Evolutionary conservation across 257 asterid species (phyloP).

Genomic region (Solanum chiquidenum): DNA sequence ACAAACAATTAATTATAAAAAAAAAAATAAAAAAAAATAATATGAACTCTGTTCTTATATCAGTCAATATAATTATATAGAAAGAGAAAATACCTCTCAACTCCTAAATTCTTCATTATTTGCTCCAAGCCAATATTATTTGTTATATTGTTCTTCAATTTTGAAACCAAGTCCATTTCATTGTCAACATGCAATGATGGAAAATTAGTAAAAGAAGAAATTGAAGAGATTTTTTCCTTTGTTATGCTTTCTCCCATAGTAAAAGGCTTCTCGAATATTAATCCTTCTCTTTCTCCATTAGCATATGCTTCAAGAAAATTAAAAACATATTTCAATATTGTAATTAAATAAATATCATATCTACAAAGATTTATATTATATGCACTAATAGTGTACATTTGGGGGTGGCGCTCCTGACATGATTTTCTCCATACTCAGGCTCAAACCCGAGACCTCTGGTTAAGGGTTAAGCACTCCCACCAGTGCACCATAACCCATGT

Average conservation of each 20-base stretch:
- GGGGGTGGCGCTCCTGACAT: too few species aligned
- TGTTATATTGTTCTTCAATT: not conserved
- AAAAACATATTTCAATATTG: not conserved
- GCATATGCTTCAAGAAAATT: not conserved
- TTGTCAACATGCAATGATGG: not conserved
- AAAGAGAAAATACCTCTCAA: not conserved
- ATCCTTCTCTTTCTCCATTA: not conserved
- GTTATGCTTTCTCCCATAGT: not conserved
- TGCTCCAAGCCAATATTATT: not conserved
- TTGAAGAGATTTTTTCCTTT: not conserved
- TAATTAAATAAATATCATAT: not conserved
- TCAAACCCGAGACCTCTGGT: too few species aligned
- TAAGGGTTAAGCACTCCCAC: too few species aligned
- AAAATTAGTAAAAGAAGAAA: not conserved
- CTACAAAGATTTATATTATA: not conserved
- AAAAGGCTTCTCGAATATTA: not conserved
- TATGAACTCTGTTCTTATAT: not conserved
- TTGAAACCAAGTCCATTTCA: not conserved
- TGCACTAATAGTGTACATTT: not conserved
- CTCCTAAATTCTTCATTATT: not conserved
- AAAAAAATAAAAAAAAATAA: too few species aligned
- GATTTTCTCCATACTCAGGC: too few species aligned
- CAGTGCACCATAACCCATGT: too few species aligned
- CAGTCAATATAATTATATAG: too few species aligned
- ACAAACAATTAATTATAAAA: not conserved